Base-by-base conservation (phyloP, 2,329 filamentous ascomycete species). In the Teratosphaeria gauchensis region DNA sequence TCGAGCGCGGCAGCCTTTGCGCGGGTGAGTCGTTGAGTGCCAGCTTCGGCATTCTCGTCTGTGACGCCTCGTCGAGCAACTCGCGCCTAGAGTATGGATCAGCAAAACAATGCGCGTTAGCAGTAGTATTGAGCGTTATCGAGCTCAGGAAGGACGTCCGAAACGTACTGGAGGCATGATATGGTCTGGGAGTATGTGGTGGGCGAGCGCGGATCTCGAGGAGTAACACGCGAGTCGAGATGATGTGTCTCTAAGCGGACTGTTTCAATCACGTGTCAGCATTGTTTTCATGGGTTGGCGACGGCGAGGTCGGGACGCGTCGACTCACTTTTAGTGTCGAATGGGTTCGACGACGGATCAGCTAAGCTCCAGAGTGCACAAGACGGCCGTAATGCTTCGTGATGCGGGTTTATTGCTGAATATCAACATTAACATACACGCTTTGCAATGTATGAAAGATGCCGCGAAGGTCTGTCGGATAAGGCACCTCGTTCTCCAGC, bases 1-100 rank as follows among this genome's bases (percentile, higher is more conserved):
- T 73, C 73, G 48, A 83, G 80, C 54, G 88, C 87, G 59, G 90
- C 90, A 56, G 91, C 86, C 79, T 97, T 96, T 66, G 94, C 92
- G 77, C 94, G 85, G 69, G 94, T 97, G 73, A 96, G 79, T 77
- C 92, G 90, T 77, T 88, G 90, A 62, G 88, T 85, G 60, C 80
- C 76, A 60, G 74, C 75, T 80, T 96, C 94, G 74, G 96, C 92
- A 73, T 96, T 96, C 80, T 96, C 92, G 75, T 95, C 94, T 65
- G 87, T 88, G 69, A 87, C 82, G 73, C 85, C 83, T 77, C 91
- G 87, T 73, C 85, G 83, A 76, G 88, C 84, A 70, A 85, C 80
- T 76, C 89, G 87, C 79, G 81, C 83, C 87, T 87, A 70, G 48
- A 65, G 62, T 54, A 66, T 63, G 62, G 67, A 75, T 81, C 79